Evolutionary conservation across 345 rosid species (phyloP), one percentile per base, ranked within the genome.

Genomic region (Sonneratia alba): DNA sequence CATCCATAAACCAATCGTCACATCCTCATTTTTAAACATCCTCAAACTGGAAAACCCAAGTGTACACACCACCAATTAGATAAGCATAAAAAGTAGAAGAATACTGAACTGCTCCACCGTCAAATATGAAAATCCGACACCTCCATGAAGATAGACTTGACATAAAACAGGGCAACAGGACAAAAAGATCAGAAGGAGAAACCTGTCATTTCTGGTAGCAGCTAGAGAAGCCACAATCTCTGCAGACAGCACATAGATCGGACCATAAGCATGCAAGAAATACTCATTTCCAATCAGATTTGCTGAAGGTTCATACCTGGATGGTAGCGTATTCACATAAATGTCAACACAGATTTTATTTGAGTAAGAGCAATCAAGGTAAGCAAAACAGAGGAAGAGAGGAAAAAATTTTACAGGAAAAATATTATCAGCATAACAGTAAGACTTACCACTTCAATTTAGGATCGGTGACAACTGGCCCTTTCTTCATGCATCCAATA

Each of bases 1-100:
- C 97, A 89, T 92, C 97, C 97, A 89, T 37, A 96, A 88, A 16
- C 97, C 97, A 7, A 89, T 88, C n/a, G 85, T 87, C 75, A 89
- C 97, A 82, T 92, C 97, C 84, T 91, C 92, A 74, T 91, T 89
- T 85, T 84, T 87, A 72, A 89, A 91, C 92, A 91, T 89, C 79
- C 96, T 87, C 74, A 92, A 76, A 74, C 96, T 92, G 83, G 70
- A 81, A 85, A 49, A 70, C n/a, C 24, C 19, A 67, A 56, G 22
- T 27, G 19, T 38, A 42, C 10, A 18, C 53, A 43, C 18, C 53
- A 1, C 53, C 4, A 37, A 12, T 42, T 56, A 77, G 75, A 18
- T 49, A 64, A 71, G 32, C 36, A 37, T 69, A 19, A 16, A 24
- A 61, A 40, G 49, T 11, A 71, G 51, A 15, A 40, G 51, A 73